These are phyloP conservation scores for Trypanosoma lewisi DNA, from an alignment of 208 protist species.

Conservation along the genomic window DNA sequence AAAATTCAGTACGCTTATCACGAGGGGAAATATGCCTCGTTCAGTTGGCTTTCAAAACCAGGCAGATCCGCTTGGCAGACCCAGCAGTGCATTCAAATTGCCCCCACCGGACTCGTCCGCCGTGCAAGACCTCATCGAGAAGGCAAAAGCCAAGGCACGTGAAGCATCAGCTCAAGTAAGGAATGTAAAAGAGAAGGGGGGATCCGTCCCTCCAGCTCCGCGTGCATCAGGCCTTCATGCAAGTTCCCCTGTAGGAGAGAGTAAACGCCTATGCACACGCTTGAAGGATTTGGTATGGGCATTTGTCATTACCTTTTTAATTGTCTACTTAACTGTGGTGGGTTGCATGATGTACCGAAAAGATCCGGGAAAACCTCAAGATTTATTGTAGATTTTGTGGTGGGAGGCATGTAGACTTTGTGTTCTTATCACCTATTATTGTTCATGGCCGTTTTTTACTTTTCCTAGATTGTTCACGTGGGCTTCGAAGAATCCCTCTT, in stretches of 20 bases:
- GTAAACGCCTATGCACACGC: not conserved
- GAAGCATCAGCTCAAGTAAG: not conserved
- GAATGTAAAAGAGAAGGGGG: not conserved
- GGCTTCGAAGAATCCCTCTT: not conserved
- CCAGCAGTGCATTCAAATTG: slow-evolving; percentile 21
- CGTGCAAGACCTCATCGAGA: slow-evolving; percentile 74
- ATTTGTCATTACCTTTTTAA: slow-evolving; percentile 37
- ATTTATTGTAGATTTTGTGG: not conserved
- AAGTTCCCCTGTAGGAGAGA: not conserved
- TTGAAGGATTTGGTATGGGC: slow-evolving; percentile 33
- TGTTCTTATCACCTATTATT: not conserved
- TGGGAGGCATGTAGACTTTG: not conserved
- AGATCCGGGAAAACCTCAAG: not conserved
- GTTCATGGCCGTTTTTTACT: not conserved
- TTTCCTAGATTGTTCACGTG: not conserved
- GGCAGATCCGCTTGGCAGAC: not conserved
- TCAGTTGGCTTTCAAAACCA: slow-evolving; percentile 18
- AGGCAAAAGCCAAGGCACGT: slow-evolving; percentile 58
- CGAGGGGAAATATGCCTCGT: slow-evolving; percentile 26
- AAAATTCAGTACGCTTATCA: slow-evolving; percentile 3
- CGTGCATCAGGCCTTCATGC: not conserved
- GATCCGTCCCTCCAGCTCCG: not conserved
- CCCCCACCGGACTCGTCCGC: slow-evolving; percentile 45
- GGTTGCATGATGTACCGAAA: slow-evolving; percentile 27
- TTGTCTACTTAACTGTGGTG: slow-evolving; percentile 39